Evolutionary conservation across 108 stramenopile genomes (phyloP).

Genomic region (Chaetoceros tenuissimus): DNA sequence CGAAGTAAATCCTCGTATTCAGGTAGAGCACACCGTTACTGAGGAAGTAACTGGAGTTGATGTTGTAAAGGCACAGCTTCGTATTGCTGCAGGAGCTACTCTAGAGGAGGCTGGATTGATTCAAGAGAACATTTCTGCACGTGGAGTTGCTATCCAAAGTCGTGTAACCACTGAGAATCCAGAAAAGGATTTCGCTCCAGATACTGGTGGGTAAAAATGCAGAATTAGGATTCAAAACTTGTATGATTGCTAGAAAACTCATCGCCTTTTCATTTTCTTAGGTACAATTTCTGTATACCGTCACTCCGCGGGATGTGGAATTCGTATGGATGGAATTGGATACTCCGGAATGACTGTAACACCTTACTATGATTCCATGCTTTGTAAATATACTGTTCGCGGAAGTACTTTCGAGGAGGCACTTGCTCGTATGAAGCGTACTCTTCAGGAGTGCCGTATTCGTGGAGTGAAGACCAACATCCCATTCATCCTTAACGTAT

Average conservation of each 20-base stretch:
- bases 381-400: conserved; percentile 88
- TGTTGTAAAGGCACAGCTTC: conserved; percentile 87
- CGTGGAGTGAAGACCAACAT: conserved; percentile 88
- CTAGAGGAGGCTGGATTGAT: conserved; percentile 72
- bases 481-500: conserved; percentile 76
- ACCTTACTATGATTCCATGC: conserved; percentile 89
- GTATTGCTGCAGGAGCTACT: conserved; percentile 83
- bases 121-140: conserved; percentile 60
- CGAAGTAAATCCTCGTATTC: conserved; percentile 96
- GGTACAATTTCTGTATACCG: conserved; percentile 66
- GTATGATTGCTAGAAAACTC: no score
- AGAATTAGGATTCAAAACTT: neutral
- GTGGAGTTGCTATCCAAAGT: conserved; percentile 87
- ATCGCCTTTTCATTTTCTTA: neutral
- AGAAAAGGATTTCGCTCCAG: conserved; percentile 77
- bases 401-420: conserved; percentile 61
- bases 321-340: conserved; percentile 83
- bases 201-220: conserved; percentile 41
- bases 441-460: conserved; percentile 81
- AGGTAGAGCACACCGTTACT: conserved; percentile 97
- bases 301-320: conserved; percentile 78
- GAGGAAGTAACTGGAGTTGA: conserved; percentile 95
- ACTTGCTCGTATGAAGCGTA: conserved; percentile 74
- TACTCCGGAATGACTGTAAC: conserved; percentile 72
- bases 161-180: conserved; percentile 92